Base-by-base conservation (phyloP, 257 asterid species). In the Primulina tabacum region DNA sequence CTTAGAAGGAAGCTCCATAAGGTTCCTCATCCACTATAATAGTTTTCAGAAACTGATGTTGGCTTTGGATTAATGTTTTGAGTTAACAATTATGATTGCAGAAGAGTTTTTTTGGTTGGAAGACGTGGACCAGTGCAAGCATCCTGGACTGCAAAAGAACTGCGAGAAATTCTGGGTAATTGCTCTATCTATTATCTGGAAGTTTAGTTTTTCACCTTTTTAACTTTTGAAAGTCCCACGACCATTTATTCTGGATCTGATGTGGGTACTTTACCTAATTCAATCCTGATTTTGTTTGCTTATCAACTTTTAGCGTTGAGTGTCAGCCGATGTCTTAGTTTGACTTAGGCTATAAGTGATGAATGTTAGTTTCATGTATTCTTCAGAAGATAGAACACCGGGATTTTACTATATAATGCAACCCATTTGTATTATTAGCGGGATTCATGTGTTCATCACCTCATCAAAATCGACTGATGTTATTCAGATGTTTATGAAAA, bases 91-190 rank as follows among this genome's bases (percentile, higher is more conserved):
- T 68, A 38, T 43, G 21, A 70, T 64, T 72, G 74, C 78, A 93
- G 99, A 88, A 93, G 86, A 81, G 96, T 93, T 37, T 93, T 81
- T 85, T 77, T 93, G 83, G 96, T 93, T 72, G 99, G 99, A 76
- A 86, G 99, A 77, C 96, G 97, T 62, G 99, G 97, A 82, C 96
- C 99, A 5, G 95, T 86, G 50, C 99, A 93, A 82, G 96, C 96
- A 66, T 90, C 99, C 57, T 93, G 92, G 71, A 90, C 99, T 7
- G 92, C 99, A 2, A 93, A 93, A 82, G 99, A 93, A 85, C 78
- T 93, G 26, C 89, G 97, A 62, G 97, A 90, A 84, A 43, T 90
- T 79, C 82, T 93, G 52, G 95, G 99, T 90, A 84, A 56, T 63
- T 57, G 52, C 76, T 70, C 40, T 59, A 40, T 20, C 26, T n/a